A percentile compares a stretch with the other conserved stretches of the same genome.
Evolutionary conservation across 371 early-diverging fungal species (phyloP).

Genomic region (Mucor velutinosus): DNA sequence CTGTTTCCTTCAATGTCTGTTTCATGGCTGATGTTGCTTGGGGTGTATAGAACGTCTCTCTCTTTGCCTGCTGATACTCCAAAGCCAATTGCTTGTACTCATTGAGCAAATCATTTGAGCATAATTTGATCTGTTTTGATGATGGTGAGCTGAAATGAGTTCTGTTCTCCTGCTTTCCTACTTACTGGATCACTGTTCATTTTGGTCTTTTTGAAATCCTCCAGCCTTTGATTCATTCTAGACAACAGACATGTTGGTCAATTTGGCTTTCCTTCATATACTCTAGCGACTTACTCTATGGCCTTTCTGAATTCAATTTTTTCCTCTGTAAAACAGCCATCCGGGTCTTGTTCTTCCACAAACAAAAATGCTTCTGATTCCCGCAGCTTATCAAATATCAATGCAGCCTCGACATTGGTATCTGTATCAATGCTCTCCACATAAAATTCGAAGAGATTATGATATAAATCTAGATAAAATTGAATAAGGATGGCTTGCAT

Average conservation of each 20-base stretch:
- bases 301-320: slow-evolving; percentile 15
- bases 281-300: slow-evolving; percentile 7
- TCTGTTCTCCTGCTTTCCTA: background rate
- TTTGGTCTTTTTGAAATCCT: background rate
- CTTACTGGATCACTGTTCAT: slow-evolving; percentile 1
- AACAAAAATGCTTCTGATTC: slow-evolving; percentile 19
- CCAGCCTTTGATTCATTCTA: background rate
- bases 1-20: slow-evolving; percentile 5
- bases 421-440: slow-evolving; percentile 8
- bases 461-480: slow-evolving; percentile 9
- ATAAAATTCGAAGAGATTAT: slow-evolving; percentile 18
- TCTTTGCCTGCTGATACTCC: slow-evolving; percentile 8
- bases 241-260: background rate
- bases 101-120: background rate
- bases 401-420: slow-evolving; percentile 17
- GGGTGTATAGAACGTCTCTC: slow-evolving; percentile 15
- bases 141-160: too few species aligned
- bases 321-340: background rate
- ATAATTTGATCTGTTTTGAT: background rate
- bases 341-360: slow-evolving; percentile 1
- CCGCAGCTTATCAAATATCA: slow-evolving; percentile 20
- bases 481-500: background rate
- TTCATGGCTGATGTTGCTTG: slow-evolving; percentile 19
- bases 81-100: background rate
- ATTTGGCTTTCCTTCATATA: too few species aligned